Base-by-base conservation (phyloP, 306 rosid genomes). In the Vachellia collinsii region DNA sequence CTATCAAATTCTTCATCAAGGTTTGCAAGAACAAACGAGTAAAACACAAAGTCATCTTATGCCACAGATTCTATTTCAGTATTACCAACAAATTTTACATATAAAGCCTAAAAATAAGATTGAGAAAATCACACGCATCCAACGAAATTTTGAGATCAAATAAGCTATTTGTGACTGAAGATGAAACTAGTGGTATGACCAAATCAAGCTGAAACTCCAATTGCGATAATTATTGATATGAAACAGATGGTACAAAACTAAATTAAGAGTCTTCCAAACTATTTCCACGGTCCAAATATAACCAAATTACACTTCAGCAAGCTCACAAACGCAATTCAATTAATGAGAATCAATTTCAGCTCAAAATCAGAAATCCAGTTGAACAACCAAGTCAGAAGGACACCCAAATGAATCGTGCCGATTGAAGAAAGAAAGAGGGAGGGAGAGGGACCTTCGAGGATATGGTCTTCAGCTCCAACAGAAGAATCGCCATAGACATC, bases 401-500 rank as follows among this genome's bases (percentile, higher is more conserved):
- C 74, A 5, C 1, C 42, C 3, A 81, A 42, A 62, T 46, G 34
- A 75, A 16, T 38, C 81, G 42, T 20, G 75, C 51, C 67, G 47
- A 70, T 75, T 66, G 48, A 34, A 58, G 41, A 29, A 29, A 29
- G 34, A 29, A 29, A 69, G 12, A 43, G 20, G 72, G 17, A 29
- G 13, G 54, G 85, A 80, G 59, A 16, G 9, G 13, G 16, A 94
- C 99, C 99, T 93, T 95, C 88, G 12, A 95, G 91, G 76, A 90
- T 84, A 82, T 95, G 94, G 25, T 93, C 98, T 84, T 95, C 98
- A 61, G 99, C 97, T 68, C 99, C 96, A 46, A 93, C 77, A 36
- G 96, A 87, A 79, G 98, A 91, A 86, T 95, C 99, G 6, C 90
- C 94, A 61, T 97, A 95, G 72, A 91, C 93, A 84, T 93, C 98